Percentiles rank a stretch among this genome's conserved stretches.
These are phyloP conservation scores for Xerophyta viscosa DNA, from an alignment of 106 monocot genomes.

Conservation along the genomic window DNA sequence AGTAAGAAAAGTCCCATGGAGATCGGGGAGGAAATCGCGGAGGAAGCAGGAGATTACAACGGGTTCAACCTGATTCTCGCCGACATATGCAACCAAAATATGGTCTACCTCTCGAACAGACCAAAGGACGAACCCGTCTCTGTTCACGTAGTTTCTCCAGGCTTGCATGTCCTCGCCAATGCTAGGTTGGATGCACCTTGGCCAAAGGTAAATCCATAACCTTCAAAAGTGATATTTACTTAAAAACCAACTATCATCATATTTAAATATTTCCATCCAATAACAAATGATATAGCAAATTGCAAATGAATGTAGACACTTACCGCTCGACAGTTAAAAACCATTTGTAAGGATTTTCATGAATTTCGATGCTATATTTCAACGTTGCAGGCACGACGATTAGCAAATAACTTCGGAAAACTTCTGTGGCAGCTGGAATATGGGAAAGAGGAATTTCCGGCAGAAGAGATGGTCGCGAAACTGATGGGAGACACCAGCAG, in stretches of 20 bases:
- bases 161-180: conserved; percentile 73
- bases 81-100: conserved; percentile 32
- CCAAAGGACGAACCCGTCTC: conserved; percentile 27
- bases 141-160: conserved; percentile 43
- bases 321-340: too few relatives aligned
- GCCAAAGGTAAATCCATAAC: conserved; percentile 35
- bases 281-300: too few relatives aligned
- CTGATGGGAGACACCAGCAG: conserved; percentile 54
- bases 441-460: conserved; percentile 26
- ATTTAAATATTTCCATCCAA: too few relatives aligned
- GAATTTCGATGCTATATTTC: too few relatives aligned
- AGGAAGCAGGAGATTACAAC: conserved; percentile 63
- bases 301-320: too few relatives aligned
- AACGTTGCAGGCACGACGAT: conserved; percentile 31
- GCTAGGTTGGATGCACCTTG: conserved; percentile 62
- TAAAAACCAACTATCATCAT: too few relatives aligned
- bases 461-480: conserved; percentile 42
- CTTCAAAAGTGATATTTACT: too few relatives aligned
- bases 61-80: conserved; percentile 67
- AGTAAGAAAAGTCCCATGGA: conserved; percentile 37
- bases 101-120: conserved; percentile 59
- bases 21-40: conserved; percentile 41
- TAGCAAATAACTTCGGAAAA: conserved; percentile 33
- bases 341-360: too few relatives aligned
- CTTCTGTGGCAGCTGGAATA: conserved; percentile 19